These are phyloP conservation scores for Lachancea waltii DNA, from an alignment of 805 yeast genomes.

Conservation along the genomic window DNA sequence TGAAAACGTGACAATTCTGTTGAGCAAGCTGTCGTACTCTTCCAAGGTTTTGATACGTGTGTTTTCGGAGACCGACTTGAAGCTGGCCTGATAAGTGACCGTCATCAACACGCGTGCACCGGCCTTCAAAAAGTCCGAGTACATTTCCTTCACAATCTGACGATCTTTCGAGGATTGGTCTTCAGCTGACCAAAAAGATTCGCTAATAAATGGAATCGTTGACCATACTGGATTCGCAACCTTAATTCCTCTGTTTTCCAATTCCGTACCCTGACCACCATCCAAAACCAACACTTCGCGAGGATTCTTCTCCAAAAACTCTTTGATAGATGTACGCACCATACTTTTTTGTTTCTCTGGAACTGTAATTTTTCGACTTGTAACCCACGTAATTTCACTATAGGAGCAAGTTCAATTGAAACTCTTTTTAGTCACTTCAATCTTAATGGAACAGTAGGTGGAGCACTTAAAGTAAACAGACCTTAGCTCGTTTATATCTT, in stretches of 20 bases:
- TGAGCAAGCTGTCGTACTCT: constrained; percentile 20
- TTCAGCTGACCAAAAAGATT: constrained; percentile 18
- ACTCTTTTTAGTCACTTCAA: too few species aligned
- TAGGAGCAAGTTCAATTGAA: too few species aligned
- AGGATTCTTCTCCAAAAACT: constrained; percentile 12
- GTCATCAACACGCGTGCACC: constrained; percentile 54
- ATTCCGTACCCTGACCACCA: constrained; percentile 62
- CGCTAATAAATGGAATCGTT: constrained; percentile 41
- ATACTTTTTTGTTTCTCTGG: not conserved
- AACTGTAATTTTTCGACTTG: not conserved
- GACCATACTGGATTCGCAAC: constrained; percentile 55
- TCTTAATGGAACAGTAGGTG: too few species aligned
- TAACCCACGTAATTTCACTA: too few species aligned
- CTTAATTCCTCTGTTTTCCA: constrained; percentile 43
- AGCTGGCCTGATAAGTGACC: constrained; percentile 56
- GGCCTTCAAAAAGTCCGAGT: constrained; percentile 42
- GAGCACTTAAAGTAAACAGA: too few species aligned
- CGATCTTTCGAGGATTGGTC: constrained; percentile 31
- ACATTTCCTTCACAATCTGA: constrained; percentile 40
- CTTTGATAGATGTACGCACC: constrained; percentile 12
- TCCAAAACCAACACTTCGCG: constrained; percentile 35
- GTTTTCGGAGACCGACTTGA: constrained; percentile 34
- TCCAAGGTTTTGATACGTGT: constrained; percentile 15
- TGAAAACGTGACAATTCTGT: constrained; percentile 19
- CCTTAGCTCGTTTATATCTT: not conserved